phyloP scores from a whole-genome alignment of 2,329 filamentous ascomycete genomes.

The Nannizzia gypsea region DNA sequence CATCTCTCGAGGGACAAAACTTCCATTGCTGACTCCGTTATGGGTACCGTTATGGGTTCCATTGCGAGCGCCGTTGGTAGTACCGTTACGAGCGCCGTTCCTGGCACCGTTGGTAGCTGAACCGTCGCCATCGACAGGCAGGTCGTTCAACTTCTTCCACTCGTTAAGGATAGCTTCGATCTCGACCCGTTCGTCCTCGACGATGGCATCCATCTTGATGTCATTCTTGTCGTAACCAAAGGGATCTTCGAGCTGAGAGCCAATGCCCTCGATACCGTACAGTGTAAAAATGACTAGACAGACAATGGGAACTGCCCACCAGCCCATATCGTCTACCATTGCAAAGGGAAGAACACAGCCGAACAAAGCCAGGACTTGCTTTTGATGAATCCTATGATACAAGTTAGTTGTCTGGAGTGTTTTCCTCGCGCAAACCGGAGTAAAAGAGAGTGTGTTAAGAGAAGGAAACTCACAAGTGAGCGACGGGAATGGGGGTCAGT shows the following conservation, averaged over 20 bases:
- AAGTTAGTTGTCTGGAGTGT: neutral
- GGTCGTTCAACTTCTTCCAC: conserved; percentile 36
- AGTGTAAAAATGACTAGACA: conserved; percentile 51
- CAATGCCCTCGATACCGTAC: conserved; percentile 54
- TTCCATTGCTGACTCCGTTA: conserved; percentile 8
- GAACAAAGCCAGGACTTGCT: conserved; percentile 52
- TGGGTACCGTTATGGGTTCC: conserved; percentile 5
- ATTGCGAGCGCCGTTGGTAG: conserved; percentile 2
- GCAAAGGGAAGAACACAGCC: conserved; percentile 51
- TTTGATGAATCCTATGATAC: conserved; percentile 47
- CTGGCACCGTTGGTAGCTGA: conserved; percentile 6
- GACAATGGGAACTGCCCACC: conserved; percentile 50
- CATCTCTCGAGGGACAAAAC: conserved; percentile 5
- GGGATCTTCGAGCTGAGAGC: conserved; percentile 52
- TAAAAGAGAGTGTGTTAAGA: neutral
- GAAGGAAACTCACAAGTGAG: conserved; percentile 39
- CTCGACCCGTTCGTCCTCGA: conserved; percentile 49
- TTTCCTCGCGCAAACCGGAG: no score
- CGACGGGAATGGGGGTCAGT: conserved; percentile 52
- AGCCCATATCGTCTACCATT: conserved; percentile 51
- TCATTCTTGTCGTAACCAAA: conserved; percentile 56
- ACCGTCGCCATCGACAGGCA: conserved; percentile 12
- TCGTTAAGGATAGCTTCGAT: conserved; percentile 47
- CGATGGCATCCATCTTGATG: conserved; percentile 56
- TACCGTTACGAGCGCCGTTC: conserved; percentile 1